Conservation (phyloP, 2,329 filamentous ascomycete genomes). For the Sclerotinia subarctica region DNA sequence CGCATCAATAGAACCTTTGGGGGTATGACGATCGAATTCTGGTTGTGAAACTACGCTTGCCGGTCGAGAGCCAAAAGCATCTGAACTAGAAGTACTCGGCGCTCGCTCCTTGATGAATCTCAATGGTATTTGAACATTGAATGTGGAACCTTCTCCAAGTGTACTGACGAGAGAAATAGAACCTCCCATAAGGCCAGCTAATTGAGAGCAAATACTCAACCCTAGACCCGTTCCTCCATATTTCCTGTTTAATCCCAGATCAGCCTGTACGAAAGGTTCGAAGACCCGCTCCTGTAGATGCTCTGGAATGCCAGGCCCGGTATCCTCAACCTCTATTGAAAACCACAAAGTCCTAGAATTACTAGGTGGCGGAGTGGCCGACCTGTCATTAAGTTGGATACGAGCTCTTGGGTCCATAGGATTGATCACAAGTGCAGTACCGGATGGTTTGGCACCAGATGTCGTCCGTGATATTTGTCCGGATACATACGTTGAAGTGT, state of each 20-base stretch:
- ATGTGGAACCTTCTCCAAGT: conserved; percentile 71
- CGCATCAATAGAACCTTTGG: conserved; percentile 12
- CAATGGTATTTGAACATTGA: conserved; percentile 79
- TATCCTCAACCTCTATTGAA: conserved; percentile 86
- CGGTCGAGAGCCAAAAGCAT: conserved; percentile 36
- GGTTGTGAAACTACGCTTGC: conserved; percentile 17
- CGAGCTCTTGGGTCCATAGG: conserved; percentile 48
- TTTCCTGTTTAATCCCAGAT: conserved; percentile 82
- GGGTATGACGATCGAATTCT: conserved; percentile 16
- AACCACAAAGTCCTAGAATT: conserved; percentile 68
- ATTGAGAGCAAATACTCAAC: conserved; percentile 83
- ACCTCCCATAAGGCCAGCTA: conserved; percentile 80
- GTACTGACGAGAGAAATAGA: conserved; percentile 69
- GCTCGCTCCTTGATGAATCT: conserved; percentile 40
- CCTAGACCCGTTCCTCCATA: conserved; percentile 87
- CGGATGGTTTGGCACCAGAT: conserved; percentile 38
- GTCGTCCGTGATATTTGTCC: conserved; percentile 44
- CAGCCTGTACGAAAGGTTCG: conserved; percentile 93
- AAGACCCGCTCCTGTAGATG: conserved; percentile 80
- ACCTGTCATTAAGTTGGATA: conserved; percentile 48
- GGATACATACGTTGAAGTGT: conserved; percentile 4
- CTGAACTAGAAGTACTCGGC: conserved; percentile 31
- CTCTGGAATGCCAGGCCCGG: conserved; percentile 78
- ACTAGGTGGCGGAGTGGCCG: conserved; percentile 57
- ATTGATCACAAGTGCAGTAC: conserved; percentile 60